Conservation (phyloP, 83 land plant species). For the Diphasiastrum complanatum region DNA sequence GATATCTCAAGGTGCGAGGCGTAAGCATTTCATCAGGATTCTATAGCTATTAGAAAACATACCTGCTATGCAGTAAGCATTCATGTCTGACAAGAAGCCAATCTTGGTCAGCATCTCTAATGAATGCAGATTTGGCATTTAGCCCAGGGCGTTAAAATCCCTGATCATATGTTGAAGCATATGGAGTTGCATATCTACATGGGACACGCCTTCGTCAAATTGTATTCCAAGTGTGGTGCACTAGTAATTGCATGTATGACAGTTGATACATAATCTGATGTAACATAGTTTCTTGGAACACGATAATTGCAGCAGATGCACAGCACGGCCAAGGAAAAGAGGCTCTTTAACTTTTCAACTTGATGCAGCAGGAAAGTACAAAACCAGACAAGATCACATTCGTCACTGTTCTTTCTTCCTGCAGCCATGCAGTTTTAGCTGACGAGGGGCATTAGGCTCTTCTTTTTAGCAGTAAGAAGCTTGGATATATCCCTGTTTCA, state of each 20-base stretch:
- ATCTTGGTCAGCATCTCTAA: constrained; percentile 36
- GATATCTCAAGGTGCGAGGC: too few species aligned
- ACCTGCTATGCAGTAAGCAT: too few species aligned
- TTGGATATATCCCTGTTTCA: constrained; percentile 25
- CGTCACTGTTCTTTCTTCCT: constrained; percentile 42
- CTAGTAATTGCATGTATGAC: constrained; percentile 20
- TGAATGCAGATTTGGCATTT: constrained; percentile 35
- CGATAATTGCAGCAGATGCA: constrained; percentile 36
- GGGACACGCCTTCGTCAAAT: too few species aligned
- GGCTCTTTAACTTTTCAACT: constrained; percentile 28
- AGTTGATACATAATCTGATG: constrained; percentile 28
- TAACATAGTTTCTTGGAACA: constrained; percentile 44
- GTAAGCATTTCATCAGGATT: too few species aligned
- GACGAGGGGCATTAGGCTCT: constrained; percentile 35
- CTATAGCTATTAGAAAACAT: too few species aligned
- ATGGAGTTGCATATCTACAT: constrained; percentile 18
- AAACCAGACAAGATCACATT: constrained; percentile 43
- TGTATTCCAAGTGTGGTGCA: constrained; percentile 51
- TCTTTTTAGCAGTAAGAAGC: constrained; percentile 24
- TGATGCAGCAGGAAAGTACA: constrained; percentile 31
- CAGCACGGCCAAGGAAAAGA: constrained; percentile 40
- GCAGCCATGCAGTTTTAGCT: constrained; percentile 43
- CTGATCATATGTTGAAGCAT: constrained; percentile 15
- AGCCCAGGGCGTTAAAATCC: constrained; percentile 38
- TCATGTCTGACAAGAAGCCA: too few species aligned